Evolutionary conservation across 805 yeast species (phyloP).

Genomic region (Kluyveromyces nonfermentans): DNA sequence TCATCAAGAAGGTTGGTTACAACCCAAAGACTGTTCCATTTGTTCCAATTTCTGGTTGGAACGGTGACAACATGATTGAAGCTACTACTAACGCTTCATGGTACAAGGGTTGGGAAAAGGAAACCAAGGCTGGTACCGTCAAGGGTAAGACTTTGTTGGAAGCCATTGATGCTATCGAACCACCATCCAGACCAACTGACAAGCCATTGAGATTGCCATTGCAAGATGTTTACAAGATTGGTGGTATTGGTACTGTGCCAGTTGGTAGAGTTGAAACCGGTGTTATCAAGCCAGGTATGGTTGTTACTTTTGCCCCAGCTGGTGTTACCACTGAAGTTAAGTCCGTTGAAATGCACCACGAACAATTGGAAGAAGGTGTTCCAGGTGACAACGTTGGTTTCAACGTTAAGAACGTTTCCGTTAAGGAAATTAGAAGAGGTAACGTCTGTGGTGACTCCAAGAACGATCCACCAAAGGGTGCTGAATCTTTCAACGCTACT

Average conservation of each 20-base stretch:
- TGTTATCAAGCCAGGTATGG: constrained; percentile 85
- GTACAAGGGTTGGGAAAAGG: constrained; percentile 82
- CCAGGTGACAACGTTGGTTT: constrained; percentile 91
- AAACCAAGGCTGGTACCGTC: constrained; percentile 60
- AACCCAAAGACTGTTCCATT: constrained; percentile 74
- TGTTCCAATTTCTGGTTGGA: constrained; percentile 89
- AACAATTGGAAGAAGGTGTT: constrained; percentile 63
- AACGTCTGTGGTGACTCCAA: constrained; percentile 87
- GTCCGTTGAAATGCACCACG: constrained; percentile 86
- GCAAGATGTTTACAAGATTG: constrained; percentile 88
- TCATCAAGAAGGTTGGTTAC: constrained; percentile 81
- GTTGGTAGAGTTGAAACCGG: constrained; percentile 94
- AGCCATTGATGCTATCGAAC: constrained; percentile 77
- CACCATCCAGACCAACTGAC: constrained; percentile 73
- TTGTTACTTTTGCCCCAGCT: constrained; percentile 83
- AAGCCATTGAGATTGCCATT: constrained; percentile 85
- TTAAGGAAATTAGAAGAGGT: constrained; percentile 86
- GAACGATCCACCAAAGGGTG: constrained; percentile 78
- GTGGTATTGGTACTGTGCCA: constrained; percentile 89
- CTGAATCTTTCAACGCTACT: constrained; percentile 76
- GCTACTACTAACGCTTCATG: constrained; percentile 73
- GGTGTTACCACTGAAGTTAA: constrained; percentile 86
- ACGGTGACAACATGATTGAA: constrained; percentile 91
- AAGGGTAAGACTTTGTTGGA: constrained; percentile 78
- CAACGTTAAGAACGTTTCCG: constrained; percentile 87